Evolutionary conservation across 2,329 filamentous ascomycete species (phyloP).

Genomic region (Stylonectria norvegica): DNA sequence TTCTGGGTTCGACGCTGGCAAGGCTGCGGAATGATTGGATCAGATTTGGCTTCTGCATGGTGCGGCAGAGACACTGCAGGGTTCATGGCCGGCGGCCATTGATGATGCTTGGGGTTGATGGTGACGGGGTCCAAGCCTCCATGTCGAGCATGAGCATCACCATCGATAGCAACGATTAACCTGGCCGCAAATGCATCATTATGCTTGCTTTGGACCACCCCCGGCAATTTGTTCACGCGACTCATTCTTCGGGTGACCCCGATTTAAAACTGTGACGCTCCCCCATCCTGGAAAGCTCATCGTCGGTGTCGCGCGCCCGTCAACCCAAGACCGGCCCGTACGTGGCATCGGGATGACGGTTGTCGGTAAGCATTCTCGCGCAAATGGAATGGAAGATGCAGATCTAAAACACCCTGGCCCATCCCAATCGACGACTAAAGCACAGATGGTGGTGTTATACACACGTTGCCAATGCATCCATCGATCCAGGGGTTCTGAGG

Average conservation of each 20-base stretch:
- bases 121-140: slow-evolving; percentile 6
- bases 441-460: slow-evolving; percentile 11
- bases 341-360: slow-evolving; percentile 8
- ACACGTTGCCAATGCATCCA: neutral
- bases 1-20: neutral
- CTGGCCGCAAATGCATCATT: slow-evolving; percentile 22
- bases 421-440: slow-evolving; percentile 6
- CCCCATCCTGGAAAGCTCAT: slow-evolving; percentile 8
- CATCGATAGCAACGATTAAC: neutral
- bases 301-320: neutral
- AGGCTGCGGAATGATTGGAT: slow-evolving; percentile 13
- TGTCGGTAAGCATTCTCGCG: slow-evolving; percentile 6
- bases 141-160: slow-evolving; percentile 5
- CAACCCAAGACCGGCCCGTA: slow-evolving; percentile 5
- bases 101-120: slow-evolving; percentile 9
- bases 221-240: slow-evolving; percentile 25
- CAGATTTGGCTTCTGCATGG: slow-evolving; percentile 21
- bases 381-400: slow-evolving; percentile 10
- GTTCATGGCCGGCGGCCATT: slow-evolving; percentile 12
- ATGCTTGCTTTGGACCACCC: slow-evolving; percentile 17
- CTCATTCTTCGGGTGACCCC: slow-evolving; percentile 3
- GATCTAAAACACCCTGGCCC: slow-evolving; percentile 6
- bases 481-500: too few relatives aligned
- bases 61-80: slow-evolving; percentile 19
- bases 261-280: slow-evolving; percentile 3